Evolutionary conservation across 371 early-diverging fungal species (phyloP).

Genomic region (Thermomucor indicae-seudaticae): DNA sequence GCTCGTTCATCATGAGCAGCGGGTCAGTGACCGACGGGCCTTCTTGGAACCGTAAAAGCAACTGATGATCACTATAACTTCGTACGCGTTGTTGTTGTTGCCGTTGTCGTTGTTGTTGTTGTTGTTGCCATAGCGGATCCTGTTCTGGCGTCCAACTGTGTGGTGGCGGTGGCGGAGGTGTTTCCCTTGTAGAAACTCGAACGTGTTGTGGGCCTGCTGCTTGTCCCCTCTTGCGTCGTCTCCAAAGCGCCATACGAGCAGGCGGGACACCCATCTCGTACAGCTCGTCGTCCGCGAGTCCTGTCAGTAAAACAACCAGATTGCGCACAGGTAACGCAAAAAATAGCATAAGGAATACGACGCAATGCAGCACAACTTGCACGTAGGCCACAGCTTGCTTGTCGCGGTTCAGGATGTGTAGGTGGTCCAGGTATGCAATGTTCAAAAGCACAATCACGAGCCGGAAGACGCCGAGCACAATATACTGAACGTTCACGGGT

Average conservation of each 20-base stretch:
- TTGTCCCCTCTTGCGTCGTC: too few relatives aligned
- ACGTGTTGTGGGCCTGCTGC: too few relatives aligned
- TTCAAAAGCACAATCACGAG: slow-evolving; percentile 23
- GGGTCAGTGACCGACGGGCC: too few relatives aligned
- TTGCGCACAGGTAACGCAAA: slow-evolving; percentile 22
- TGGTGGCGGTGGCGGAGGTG: too few relatives aligned
- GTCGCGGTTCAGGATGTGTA: slow-evolving; percentile 8
- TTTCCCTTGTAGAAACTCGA: too few relatives aligned
- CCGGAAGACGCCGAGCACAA: slow-evolving; percentile 18
- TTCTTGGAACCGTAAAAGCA: too few relatives aligned
- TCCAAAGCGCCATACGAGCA: slow-evolving; percentile 20
- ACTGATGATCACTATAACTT: too few relatives aligned
- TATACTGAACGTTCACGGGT: slow-evolving; percentile 23
- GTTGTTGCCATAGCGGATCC: too few relatives aligned
- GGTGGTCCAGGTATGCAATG: slow-evolving; percentile 16
- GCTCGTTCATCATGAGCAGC: too few relatives aligned
- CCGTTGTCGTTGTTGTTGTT: too few relatives aligned
- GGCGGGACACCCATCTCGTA: slow-evolving; percentile 17
- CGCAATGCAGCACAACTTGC: slow-evolving; percentile 31
- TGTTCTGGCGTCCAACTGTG: too few relatives aligned
- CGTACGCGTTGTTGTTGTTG: too few relatives aligned
- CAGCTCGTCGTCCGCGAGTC: slow-evolving; percentile 14
- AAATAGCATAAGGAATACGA: slow-evolving; percentile 21
- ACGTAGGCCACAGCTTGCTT: slow-evolving; percentile 36
- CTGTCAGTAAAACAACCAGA: slow-evolving; percentile 16